Percentiles rank a stretch among this genome's conserved stretches.
Conservation (phyloP, 371 early-diverging fungal genomes). For the Blakeslea trispora region DNA sequence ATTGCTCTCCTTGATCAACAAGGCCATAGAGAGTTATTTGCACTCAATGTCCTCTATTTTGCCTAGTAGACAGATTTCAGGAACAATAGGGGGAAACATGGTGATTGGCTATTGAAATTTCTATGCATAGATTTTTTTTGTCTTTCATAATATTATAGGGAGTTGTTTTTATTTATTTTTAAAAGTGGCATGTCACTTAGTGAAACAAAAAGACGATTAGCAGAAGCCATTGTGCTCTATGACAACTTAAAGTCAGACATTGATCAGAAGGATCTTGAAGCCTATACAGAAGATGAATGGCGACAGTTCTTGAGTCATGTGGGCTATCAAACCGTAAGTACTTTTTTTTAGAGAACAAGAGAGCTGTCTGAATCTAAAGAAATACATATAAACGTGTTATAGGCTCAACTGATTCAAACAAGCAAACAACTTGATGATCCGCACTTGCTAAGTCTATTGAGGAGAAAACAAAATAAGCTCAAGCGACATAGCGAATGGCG, state of each 20-base stretch:
- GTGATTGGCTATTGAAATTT: no score
- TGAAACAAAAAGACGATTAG: constrained; percentile 18
- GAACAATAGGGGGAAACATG: no score
- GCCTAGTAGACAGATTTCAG: no score
- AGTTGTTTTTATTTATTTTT: neutral
- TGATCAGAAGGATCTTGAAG: neutral
- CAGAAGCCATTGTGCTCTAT: constrained; percentile 16
- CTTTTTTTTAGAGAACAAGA: no score
- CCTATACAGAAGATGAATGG: constrained; percentile 22
- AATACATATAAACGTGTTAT: neutral
- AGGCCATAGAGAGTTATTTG: no score
- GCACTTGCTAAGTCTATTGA: neutral
- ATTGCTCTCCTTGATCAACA: no score
- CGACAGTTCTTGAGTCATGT: constrained; percentile 9
- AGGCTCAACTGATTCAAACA: constrained; percentile 25
- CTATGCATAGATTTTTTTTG: no score
- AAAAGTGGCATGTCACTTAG: constrained; percentile 22
- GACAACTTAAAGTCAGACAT: constrained; percentile 14
- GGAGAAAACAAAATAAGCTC: constrained; percentile 17
- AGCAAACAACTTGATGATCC: constrained; percentile 9
- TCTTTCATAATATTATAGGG: no score
- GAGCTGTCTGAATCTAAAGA: no score
- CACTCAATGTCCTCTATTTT: no score
- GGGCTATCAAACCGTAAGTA: constrained; percentile 21
- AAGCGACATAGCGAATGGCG: constrained; percentile 20